Evolutionary conservation across 2,329 filamentous ascomycete species (phyloP).

Genomic region (Botrytis cinerea): DNA sequence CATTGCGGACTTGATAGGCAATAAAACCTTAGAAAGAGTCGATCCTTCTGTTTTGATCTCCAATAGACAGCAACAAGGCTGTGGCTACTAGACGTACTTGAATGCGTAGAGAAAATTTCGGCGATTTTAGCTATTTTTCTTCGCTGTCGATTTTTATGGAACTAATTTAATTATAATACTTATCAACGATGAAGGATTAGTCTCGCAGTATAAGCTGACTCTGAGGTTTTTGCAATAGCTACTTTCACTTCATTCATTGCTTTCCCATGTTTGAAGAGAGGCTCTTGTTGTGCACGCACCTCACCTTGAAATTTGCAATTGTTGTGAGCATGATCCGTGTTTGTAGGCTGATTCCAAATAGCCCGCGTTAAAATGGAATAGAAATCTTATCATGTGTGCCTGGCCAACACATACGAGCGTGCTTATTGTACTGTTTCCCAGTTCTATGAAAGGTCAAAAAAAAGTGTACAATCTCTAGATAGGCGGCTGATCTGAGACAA

Average conservation of each 20-base stretch:
- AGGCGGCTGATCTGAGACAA: background rate
- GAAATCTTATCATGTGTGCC: background rate
- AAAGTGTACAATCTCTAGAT: background rate
- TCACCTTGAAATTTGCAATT: background rate
- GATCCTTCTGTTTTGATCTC: conserved; percentile 16
- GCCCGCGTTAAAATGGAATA: accelerated
- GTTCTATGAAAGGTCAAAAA: background rate
- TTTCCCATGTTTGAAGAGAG: background rate
- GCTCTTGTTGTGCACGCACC: background rate
- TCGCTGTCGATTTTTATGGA: background rate
- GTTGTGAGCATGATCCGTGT: background rate
- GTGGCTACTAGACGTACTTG: background rate
- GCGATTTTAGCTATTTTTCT: background rate
- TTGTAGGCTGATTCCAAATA: background rate
- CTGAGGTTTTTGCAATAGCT: no score
- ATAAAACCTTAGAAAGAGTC: conserved; percentile 2
- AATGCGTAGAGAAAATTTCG: no score
- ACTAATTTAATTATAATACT: background rate
- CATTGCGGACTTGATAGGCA: background rate
- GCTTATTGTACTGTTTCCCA: background rate
- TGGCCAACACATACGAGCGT: background rate
- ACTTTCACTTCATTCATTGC: background rate
- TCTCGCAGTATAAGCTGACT: no score
- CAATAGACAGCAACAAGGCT: background rate
- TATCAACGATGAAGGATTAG: background rate